Evolutionary conservation across 768 basidiomycete genomes (phyloP), one percentile per base, ranked within the genome.

Genomic region (Solioccasus polychromus): DNA sequence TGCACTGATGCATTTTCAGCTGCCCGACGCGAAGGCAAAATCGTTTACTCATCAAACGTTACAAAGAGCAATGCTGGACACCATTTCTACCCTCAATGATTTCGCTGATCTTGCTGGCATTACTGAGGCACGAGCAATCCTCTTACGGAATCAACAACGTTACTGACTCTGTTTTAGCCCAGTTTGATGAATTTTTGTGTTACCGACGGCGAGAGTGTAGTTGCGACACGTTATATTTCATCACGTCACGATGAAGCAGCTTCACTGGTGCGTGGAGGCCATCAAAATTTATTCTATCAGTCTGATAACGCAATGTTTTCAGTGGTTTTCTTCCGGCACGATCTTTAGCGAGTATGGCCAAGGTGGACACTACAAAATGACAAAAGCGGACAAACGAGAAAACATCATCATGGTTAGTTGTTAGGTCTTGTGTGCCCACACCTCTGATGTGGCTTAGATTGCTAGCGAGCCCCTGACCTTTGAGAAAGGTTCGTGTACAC

Each of bases 241-340:
- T 95, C 92, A 0, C 79, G 83, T 42, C 83, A 81, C 8, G 89
- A 94, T 49, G 93, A 96, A 65, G 94, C 94, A 3, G 94, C 95
- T 3, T 93, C 91, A 23, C 67, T 97, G 68, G 88, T 85, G 58
- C 51, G 73, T 66, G 34, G 48, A 47, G 8, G 39, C 12, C 15
- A 12, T 38, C 24, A 8, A 32, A 20, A 23, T 20, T 11, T 37
- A 19, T 51, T 41, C 30, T 23, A 39, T 55, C n/a, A 5, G 29
- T 34, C 45, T 50, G 17, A 53, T 9, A 15, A 26, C 19, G 32
- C 9, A 15, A 26, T 18, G 32, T 52, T 26, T 51, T 24, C 50
- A 92, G 82, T 95, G 92, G 86, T 95, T 91, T 67, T 94, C 93
- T 3, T 94, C 93, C 12, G 95, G 95, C 1, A 95, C 92, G 6